These are phyloP conservation scores for Curvularia sp. DNA, from an alignment of 2,329 filamentous ascomycete genomes.

Conservation along the genomic window DNA sequence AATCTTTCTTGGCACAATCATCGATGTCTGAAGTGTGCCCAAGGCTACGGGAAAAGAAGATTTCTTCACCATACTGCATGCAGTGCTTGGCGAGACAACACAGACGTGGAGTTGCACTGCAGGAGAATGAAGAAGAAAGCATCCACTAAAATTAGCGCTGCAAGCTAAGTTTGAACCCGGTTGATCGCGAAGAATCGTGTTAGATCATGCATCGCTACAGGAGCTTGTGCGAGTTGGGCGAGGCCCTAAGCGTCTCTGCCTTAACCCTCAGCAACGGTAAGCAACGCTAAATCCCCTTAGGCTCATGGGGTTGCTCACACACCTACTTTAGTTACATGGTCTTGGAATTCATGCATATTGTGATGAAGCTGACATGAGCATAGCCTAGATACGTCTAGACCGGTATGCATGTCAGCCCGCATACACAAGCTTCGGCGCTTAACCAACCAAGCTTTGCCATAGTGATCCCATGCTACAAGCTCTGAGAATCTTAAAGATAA, in stretches of 20 bases:
- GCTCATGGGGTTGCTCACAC: not conserved
- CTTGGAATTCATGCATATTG: not conserved
- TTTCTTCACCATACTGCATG: constrained; percentile 28
- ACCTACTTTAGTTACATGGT: not conserved
- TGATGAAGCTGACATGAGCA: not conserved
- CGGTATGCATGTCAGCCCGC: constrained; percentile 30
- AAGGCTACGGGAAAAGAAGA: constrained; percentile 27
- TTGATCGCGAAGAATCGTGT: not conserved
- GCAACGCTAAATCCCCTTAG: not conserved
- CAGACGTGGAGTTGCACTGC: constrained; percentile 3
- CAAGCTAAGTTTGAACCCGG: not conserved
- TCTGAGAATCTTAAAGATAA: constrained; percentile 9
- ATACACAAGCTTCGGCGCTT: constrained; percentile 27
- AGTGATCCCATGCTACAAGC: constrained; percentile 8
- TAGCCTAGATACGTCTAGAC: not conserved
- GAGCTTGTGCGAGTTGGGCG: not conserved
- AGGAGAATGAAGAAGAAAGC: not conserved
- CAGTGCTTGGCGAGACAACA: constrained; percentile 17
- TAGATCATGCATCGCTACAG: not conserved
- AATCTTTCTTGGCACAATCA: constrained; percentile 11
- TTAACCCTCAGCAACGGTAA: not conserved
- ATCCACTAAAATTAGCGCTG: not conserved
- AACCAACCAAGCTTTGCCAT: constrained; percentile 27
- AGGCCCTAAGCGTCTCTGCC: not conserved
- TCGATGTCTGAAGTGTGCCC: constrained; percentile 19